Conservation (phyloP, 148 eudicot genomes). For the Mesembryanthemum crystallinum region DNA sequence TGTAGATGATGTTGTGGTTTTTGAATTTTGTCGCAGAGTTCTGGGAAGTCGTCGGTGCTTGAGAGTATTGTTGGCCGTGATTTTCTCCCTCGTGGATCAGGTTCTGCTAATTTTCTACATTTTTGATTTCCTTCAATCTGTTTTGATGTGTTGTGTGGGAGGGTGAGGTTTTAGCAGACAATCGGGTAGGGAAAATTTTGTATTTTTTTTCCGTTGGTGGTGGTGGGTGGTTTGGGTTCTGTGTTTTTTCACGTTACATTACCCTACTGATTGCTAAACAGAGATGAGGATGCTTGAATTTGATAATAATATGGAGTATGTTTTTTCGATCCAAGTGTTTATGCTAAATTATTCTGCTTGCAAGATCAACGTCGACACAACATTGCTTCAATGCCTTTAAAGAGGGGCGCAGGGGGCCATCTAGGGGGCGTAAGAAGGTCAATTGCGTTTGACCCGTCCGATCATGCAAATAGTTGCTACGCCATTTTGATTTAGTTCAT, state of each 20-base stretch:
- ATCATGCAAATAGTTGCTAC: no score
- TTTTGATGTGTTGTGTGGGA: background rate
- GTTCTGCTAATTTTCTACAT: constrained; percentile 17
- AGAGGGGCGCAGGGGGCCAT: no score
- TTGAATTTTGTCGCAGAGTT: constrained; percentile 43
- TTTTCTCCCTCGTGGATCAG: constrained; percentile 83
- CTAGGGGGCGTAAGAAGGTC: no score
- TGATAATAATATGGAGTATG: background rate
- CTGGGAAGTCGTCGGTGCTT: constrained; percentile 80
- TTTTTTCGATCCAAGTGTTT: no score
- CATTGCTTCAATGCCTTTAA: no score
- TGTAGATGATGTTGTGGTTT: background rate
- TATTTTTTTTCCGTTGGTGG: background rate
- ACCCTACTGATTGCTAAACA: background rate
- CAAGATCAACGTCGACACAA: no score
- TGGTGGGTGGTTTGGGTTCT: background rate
- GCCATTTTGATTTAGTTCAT: no score
- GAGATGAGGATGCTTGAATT: background rate
- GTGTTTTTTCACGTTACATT: no score
- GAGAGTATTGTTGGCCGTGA: constrained; percentile 82
- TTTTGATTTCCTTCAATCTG: background rate
- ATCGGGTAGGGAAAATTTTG: background rate
- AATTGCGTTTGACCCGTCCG: no score
- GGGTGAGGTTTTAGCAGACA: background rate
- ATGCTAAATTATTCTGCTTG: no score